These are phyloP conservation scores for Kluyveromyces siamensis DNA, from an alignment of 805 yeast genomes.

Conservation along the genomic window DNA sequence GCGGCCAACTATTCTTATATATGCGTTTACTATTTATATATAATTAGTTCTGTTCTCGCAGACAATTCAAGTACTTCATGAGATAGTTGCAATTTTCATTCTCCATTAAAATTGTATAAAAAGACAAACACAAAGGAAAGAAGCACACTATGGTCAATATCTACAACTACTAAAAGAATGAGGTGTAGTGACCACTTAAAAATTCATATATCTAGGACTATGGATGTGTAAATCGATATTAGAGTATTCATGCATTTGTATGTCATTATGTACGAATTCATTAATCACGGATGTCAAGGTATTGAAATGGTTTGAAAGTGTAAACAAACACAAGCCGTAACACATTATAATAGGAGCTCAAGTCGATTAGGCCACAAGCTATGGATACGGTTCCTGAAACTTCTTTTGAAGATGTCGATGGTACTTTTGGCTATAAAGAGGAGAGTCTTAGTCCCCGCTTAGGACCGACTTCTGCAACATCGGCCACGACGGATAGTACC, in stretches of 20 bases:
- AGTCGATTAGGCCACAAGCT: conserved; percentile 15
- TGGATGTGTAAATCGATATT: background rate
- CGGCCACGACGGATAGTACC: conserved; percentile 23
- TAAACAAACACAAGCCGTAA: background rate
- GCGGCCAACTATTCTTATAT: background rate
- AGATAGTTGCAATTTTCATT: background rate
- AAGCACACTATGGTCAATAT: background rate
- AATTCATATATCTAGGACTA: background rate
- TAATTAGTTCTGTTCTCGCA: too few species aligned
- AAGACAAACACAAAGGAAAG: background rate
- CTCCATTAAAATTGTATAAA: too few species aligned
- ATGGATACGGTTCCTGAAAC: conserved; percentile 20
- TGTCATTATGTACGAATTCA: background rate
- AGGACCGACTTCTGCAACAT: conserved; percentile 14
- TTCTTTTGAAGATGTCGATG: conserved; percentile 26
- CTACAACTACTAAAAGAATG: too few species aligned
- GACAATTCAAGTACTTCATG: background rate
- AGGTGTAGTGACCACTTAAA: too few species aligned
- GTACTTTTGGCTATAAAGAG: conserved; percentile 13
- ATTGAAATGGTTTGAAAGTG: background rate
- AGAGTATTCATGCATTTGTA: background rate
- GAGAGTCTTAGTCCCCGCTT: conserved; percentile 5
- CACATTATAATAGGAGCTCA: background rate
- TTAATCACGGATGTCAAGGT: background rate
- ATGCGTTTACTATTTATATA: background rate